A percentile compares a stretch with the other conserved stretches of the same genome.
These are phyloP conservation scores for Candida jianshihensis DNA, from an alignment of 805 yeast species.

Conservation along the genomic window DNA sequence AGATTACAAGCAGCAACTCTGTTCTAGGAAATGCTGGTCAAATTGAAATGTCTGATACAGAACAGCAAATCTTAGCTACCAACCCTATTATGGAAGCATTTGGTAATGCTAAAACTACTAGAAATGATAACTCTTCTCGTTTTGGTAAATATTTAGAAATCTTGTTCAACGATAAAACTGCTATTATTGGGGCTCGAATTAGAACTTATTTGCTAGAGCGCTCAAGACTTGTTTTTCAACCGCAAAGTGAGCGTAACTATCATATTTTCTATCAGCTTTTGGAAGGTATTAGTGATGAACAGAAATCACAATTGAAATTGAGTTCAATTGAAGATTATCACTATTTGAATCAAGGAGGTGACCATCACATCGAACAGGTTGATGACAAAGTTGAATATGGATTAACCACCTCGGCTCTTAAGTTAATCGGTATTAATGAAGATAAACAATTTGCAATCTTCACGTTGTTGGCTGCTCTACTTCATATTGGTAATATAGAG, in stretches of 20 bases:
- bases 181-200: conserved; percentile 90
- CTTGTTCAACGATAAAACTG: conserved; percentile 63
- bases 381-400: conserved; percentile 77
- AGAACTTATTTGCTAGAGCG: conserved; percentile 91
- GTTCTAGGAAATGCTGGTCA: conserved; percentile 32
- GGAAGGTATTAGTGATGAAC: conserved; percentile 54
- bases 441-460: conserved; percentile 62
- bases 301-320: conserved; percentile 53
- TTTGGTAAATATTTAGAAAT: conserved; percentile 95
- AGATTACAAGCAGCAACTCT: conserved; percentile 26
- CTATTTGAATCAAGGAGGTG: conserved; percentile 88
- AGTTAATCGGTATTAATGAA: conserved; percentile 65
- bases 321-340: conserved; percentile 60
- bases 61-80: conserved; percentile 90
- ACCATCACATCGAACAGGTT: conserved; percentile 60
- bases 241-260: conserved; percentile 83
- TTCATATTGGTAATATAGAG: conserved; percentile 90
- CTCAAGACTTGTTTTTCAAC: conserved; percentile 91
- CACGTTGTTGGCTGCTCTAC: conserved; percentile 75
- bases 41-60: conserved; percentile 79
- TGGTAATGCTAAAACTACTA: conserved; percentile 96
- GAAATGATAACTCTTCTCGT: conserved; percentile 96
- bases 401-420: conserved; percentile 69
- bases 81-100: conserved; percentile 97
- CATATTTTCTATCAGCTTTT: conserved; percentile 90